Conservation (phyloP, 192 early-diverging fungal genomes). For the Backusella psychrophila region DNA sequence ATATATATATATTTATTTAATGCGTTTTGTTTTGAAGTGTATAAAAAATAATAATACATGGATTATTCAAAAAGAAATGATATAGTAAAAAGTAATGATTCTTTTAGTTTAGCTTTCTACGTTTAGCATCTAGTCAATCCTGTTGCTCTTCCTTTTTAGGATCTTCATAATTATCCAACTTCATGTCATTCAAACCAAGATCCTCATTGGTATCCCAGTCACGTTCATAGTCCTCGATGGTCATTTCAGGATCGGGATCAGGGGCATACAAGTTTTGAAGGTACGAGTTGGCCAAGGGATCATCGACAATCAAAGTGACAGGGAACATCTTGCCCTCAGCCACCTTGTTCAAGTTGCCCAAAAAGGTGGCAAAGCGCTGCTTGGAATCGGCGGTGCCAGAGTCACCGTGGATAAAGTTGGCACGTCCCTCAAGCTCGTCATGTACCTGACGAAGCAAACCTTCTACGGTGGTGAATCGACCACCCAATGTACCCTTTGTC, state of each 20-base stretch:
- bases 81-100: neutral
- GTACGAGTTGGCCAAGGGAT: conserved; percentile 90
- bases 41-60: neutral
- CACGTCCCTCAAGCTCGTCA: conserved; percentile 70
- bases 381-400: conserved; percentile 53
- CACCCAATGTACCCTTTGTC: conserved; percentile 85
- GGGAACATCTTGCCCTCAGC: conserved; percentile 49
- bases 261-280: conserved; percentile 93
- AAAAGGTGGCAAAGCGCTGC: conserved; percentile 61
- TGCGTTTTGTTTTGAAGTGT: neutral
- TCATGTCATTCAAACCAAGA: conserved; percentile 89
- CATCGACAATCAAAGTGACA: conserved; percentile 82
- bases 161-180: conserved; percentile 64
- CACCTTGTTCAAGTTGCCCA: conserved; percentile 67
- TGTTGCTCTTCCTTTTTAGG: conserved; percentile 1
- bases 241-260: conserved; percentile 94
- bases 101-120: conserved; percentile 4
- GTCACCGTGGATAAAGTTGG: conserved; percentile 74
- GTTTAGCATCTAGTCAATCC: conserved; percentile 14
- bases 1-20: neutral
- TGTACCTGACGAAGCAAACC: conserved; percentile 87
- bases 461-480: conserved; percentile 94
- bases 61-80: neutral
- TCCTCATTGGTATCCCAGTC: conserved; percentile 86
- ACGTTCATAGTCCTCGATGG: conserved; percentile 78